Evolutionary conservation across 179 eudicot genomes (phyloP), one percentile per base, ranked within the genome.

Genomic region (Gypsophila paniculata): DNA sequence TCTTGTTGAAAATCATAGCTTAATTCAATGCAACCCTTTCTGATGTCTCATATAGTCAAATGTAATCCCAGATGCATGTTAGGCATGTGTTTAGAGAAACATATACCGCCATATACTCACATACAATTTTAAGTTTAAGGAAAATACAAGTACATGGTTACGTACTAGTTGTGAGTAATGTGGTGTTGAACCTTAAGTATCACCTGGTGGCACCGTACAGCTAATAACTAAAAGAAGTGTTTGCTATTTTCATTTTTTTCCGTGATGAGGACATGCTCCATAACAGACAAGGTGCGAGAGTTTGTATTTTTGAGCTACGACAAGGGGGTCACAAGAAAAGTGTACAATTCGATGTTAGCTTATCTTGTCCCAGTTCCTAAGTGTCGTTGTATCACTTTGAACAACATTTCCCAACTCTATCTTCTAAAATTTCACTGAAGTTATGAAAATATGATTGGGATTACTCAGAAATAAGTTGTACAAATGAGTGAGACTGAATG

Each of bases 301-400:
- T 39, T 2, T 6, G 6, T 39, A 39, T 39, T 2, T 39, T 39
- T 39, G 44, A 39, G 44, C 3, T 8, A 39, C 0, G 44, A 8
- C 5, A 39, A 39, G 8, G 44, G 13, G 14, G 15, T 48, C 3
- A 48, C 34, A 4, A 29, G 34, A 29, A 29, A 29, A 29, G 4
- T 29, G 34, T 29, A n/a, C n/a, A n/a, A n/a, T 29, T 29, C 34
- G 4, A 29, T 48, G 11, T 48, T 39, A 89, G 18, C 85, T 48
- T 48, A 48, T 48, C 53, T 48, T 48, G 68, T 87, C 89, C 84
- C 69, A 7, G 12, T 32, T 72, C 22, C 14, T 19, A 67, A 39
- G 44, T 39, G 44, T 39, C 44, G 2, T 4, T 9, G 5, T 51
- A 51, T 51, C 9, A 8, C 21, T 14, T 0, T 23, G 25, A 10